Conservation (phyloP, 768 basidiomycete genomes). For the Lyophyllum semitale region DNA sequence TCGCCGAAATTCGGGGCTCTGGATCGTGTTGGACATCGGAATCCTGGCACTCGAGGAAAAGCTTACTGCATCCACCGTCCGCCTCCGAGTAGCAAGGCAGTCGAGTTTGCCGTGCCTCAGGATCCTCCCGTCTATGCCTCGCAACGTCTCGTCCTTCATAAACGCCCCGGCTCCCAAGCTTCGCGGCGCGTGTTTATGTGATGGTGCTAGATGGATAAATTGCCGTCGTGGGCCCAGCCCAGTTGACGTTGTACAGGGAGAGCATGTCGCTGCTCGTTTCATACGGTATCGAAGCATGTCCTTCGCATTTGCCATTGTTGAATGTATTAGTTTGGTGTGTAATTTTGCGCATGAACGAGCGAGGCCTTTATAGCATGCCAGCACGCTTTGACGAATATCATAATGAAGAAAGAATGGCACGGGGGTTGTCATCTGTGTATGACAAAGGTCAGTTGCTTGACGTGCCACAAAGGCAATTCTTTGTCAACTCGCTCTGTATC, state of each 20-base stretch:
- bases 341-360: neutral
- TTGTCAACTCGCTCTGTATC: neutral
- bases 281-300: conserved; percentile 9
- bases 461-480: neutral
- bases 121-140: conserved; percentile 7
- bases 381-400: neutral
- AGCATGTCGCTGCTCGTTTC: neutral
- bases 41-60: neutral
- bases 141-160: conserved; percentile 16
- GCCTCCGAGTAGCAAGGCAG: neutral
- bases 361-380: neutral
- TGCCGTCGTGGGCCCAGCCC: neutral
- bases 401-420: neutral
- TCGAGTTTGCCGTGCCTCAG: conserved; percentile 4
- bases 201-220: neutral
- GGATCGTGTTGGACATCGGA: neutral
- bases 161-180: conserved; percentile 14
- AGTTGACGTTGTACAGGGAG: neutral
- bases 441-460: neutral
- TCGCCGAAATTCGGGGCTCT: neutral
- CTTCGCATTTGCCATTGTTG: conserved; percentile 13
- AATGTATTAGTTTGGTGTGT: neutral
- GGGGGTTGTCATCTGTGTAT: neutral
- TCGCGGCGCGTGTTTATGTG: neutral
- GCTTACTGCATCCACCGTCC: neutral